Evolutionary conservation across 441 rosid species (phyloP).

Genomic region (Bruguiera hainesii): DNA sequence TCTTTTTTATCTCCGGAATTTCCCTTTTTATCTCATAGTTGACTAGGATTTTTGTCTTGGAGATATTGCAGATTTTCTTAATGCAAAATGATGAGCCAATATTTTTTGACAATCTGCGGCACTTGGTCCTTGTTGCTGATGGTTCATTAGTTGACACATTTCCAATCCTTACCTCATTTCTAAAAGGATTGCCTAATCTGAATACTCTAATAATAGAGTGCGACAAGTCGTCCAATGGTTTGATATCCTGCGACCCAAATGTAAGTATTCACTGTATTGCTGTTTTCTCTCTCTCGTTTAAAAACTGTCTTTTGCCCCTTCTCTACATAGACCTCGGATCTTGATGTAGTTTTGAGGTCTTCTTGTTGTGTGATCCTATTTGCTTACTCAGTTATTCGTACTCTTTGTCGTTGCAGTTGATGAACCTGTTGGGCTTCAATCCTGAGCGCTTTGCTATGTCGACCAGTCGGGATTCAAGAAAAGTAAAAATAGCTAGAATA

Average conservation of each 20-base stretch:
- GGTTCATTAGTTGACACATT: constrained; percentile 7
- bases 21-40: neutral
- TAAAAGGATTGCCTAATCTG: constrained; percentile 21
- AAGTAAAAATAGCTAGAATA: constrained; percentile 3
- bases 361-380: neutral
- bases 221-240: constrained; percentile 2
- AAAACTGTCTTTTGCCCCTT: no score
- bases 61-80: constrained; percentile 14
- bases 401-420: constrained; percentile 4
- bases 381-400: neutral
- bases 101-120: constrained; percentile 8
- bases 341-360: no score
- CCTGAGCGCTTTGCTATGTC: neutral
- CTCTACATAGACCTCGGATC: no score
- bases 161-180: constrained; percentile 15
- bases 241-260: constrained; percentile 5
- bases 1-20: neutral
- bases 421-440: constrained; percentile 13
- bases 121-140: neutral
- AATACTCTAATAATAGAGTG: constrained; percentile 5
- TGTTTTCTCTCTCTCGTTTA: neutral
- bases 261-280: neutral
- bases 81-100: constrained; percentile 15
- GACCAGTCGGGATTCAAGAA: neutral
- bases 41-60: neutral